Percentiles rank a stretch among this genome's conserved stretches.
Evolutionary conservation across 2,329 filamentous ascomycete species (phyloP).

Genomic region (Alternaria triticimaculans): DNA sequence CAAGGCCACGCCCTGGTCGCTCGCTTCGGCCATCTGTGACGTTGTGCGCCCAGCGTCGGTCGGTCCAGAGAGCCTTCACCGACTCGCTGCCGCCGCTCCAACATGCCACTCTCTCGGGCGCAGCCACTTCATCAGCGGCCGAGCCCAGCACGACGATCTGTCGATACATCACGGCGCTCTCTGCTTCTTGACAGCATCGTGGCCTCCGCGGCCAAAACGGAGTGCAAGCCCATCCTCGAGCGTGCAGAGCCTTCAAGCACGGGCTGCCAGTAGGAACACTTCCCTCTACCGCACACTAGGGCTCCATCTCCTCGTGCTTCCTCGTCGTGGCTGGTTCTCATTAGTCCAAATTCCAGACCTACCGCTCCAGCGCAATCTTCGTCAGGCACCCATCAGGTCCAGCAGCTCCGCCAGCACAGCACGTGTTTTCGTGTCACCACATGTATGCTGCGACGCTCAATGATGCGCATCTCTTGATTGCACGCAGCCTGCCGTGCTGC

Average conservation of each 20-base stretch:
- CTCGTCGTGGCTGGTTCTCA: slow-evolving; percentile 40
- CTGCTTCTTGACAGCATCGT: slow-evolving; percentile 5
- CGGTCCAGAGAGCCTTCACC: slow-evolving; percentile 24
- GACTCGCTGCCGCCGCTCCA: slow-evolving; percentile 15
- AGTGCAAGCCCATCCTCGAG: slow-evolving; percentile 30
- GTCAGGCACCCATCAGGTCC: slow-evolving; percentile 26
- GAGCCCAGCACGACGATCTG: not conserved
- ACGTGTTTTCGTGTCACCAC: slow-evolving; percentile 31
- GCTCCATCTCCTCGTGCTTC: slow-evolving; percentile 19
- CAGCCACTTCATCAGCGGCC: not conserved
- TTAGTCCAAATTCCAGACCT: slow-evolving; percentile 29
- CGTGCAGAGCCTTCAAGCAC: slow-evolving; percentile 16
- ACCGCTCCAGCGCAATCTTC: slow-evolving; percentile 13
- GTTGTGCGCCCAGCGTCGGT: not conserved
- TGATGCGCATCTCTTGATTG: slow-evolving; percentile 26
- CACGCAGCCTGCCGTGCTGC: slow-evolving; percentile 22
- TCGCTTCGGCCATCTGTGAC: slow-evolving; percentile 1
- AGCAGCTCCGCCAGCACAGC: slow-evolving; percentile 12
- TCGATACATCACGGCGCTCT: not conserved
- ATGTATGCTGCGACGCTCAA: slow-evolving; percentile 7
- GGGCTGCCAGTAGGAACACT: slow-evolving; percentile 31
- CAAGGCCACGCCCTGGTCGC: slow-evolving; percentile 3
- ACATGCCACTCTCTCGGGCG: not conserved
- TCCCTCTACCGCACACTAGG: slow-evolving; percentile 25
- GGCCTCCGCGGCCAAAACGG: slow-evolving; percentile 17